phyloP scores from a whole-genome alignment of 2,329 filamentous ascomycete genomes.

The Botryotinia calthae region DNA sequence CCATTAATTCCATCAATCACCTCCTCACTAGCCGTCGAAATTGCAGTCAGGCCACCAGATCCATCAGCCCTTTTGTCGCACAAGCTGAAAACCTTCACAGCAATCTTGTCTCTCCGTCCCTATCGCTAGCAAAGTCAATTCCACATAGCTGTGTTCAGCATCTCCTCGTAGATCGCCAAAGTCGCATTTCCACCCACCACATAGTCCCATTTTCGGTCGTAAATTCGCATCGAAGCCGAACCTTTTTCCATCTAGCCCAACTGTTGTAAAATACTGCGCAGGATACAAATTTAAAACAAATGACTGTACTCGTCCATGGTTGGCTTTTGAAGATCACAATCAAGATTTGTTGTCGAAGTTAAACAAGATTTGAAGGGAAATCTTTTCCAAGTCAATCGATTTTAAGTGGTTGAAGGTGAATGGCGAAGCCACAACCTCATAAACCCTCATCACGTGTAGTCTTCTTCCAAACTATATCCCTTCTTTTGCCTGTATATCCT shows the following conservation, averaged over 20 bases:
- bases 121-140: too few relatives aligned
- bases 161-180: neutral
- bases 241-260: neutral
- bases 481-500: neutral
- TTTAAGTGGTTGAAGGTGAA: neutral
- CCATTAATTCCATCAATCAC: neutral
- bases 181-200: neutral
- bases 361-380: neutral
- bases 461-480: too few relatives aligned
- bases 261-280: neutral
- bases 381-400: neutral
- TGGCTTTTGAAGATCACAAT: neutral
- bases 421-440: neutral
- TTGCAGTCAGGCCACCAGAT: neutral
- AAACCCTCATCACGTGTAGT: neutral
- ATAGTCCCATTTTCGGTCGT: neutral
- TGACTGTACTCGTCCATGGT: neutral
- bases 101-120: neutral
- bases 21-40: too few relatives aligned
- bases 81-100: too few relatives aligned
- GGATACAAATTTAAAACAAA: neutral
- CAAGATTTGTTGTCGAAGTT: neutral
- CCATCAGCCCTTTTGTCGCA: neutral
- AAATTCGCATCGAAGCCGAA: neutral
- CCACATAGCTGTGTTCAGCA: too few relatives aligned